Conservation (phyloP, 2,329 filamentous ascomycete genomes). For the Colletotrichum higginsianum region DNA sequence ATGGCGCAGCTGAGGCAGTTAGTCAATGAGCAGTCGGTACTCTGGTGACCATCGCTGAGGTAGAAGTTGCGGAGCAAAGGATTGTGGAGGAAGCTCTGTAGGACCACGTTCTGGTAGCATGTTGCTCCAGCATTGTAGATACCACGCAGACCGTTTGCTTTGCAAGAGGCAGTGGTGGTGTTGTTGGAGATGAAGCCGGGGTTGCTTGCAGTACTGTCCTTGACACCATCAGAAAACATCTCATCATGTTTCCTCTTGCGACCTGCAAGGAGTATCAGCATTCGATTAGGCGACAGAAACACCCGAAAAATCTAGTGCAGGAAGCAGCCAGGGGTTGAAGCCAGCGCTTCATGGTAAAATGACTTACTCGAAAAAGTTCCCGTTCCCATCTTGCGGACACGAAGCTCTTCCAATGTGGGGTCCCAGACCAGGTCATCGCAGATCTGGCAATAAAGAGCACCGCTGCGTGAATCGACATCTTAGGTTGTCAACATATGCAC, state of each 20-base stretch:
- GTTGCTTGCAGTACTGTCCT: slow-evolving; percentile 68
- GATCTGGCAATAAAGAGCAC: slow-evolving; percentile 83
- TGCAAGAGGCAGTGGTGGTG: slow-evolving; percentile 84
- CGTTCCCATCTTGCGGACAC: slow-evolving; percentile 78
- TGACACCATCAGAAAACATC: slow-evolving; percentile 73
- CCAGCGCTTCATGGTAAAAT: neutral
- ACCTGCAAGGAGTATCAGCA: slow-evolving; percentile 52
- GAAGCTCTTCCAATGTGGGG: slow-evolving; percentile 82
- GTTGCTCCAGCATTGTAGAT: slow-evolving; percentile 99
- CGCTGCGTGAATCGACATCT: slow-evolving; percentile 85
- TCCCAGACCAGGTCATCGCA: slow-evolving; percentile 90
- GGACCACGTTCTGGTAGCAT: slow-evolving; percentile 96
- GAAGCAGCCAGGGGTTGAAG: slow-evolving; percentile 17
- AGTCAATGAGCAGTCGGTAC: slow-evolving; percentile 76
- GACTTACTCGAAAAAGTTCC: slow-evolving; percentile 74
- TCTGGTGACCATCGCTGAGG: slow-evolving; percentile 89
- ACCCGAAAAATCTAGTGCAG: neutral
- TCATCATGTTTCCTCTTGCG: slow-evolving; percentile 86
- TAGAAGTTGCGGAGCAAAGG: slow-evolving; percentile 93
- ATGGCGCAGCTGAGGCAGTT: slow-evolving; percentile 79
- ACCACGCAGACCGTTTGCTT: slow-evolving; percentile 88
- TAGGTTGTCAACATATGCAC: slow-evolving; percentile 47
- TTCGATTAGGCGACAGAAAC: neutral
- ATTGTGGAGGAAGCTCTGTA: slow-evolving; percentile 95
- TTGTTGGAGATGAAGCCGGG: slow-evolving; percentile 84